phyloP scores from a whole-genome alignment of 257 asterid species.

The Salvia miltiorrhiza region DNA sequence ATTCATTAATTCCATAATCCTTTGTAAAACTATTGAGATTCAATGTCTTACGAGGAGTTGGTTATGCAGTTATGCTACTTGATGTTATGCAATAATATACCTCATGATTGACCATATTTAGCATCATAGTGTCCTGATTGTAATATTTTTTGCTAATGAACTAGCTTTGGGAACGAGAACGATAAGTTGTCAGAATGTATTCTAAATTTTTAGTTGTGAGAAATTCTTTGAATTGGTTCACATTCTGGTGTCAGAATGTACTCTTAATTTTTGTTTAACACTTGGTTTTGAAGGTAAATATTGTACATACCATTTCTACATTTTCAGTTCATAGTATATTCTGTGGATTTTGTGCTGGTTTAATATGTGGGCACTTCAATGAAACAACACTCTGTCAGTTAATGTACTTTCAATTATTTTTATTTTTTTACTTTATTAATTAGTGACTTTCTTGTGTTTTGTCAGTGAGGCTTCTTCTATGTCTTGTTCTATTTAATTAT shows the following conservation, averaged over 20 bases:
- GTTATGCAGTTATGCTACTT: background rate
- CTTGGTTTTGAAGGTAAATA: background rate
- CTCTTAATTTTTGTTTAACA: background rate
- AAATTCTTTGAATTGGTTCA: background rate
- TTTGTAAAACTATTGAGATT: background rate
- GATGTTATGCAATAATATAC: background rate
- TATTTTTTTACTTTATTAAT: background rate
- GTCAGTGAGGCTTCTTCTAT: background rate
- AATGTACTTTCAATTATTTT: background rate
- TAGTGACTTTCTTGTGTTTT: background rate
- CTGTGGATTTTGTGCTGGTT: conserved; percentile 2
- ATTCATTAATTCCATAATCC: conserved; percentile 1
- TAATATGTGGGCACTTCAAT: background rate
- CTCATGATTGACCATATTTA: background rate
- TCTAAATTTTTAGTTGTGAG: too few relatives aligned
- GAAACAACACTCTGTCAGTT: background rate
- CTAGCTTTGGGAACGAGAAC: background rate
- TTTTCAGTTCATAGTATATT: background rate
- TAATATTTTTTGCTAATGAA: background rate
- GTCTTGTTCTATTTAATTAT: background rate
- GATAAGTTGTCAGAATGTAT: background rate
- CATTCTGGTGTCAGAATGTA: background rate
- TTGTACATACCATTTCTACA: background rate
- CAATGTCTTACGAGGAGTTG: background rate
- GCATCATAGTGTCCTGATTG: background rate